Percentiles rank a stretch among this genome's conserved stretches.
These are phyloP conservation scores for Cutaneotrichosporon cyanovorans DNA, from an alignment of 1,284 basidiomycete species.

Conservation along the genomic window DNA sequence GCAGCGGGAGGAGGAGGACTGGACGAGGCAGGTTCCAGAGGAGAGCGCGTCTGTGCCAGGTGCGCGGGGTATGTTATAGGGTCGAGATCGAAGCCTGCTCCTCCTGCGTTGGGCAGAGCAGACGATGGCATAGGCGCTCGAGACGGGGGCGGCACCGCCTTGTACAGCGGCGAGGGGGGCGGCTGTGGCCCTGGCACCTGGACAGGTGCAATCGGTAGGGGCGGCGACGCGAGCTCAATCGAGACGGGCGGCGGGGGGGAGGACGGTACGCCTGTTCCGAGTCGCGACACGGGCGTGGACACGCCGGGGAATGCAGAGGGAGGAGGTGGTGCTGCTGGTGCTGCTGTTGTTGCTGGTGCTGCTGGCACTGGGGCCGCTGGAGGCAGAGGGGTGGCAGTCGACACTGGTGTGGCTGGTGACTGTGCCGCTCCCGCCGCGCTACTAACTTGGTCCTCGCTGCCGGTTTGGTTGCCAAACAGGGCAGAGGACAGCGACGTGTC, in stretches of 20 bases:
- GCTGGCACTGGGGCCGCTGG: constrained; percentile 1
- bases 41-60: constrained; percentile 23
- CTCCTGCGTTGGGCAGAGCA: constrained; percentile 2
- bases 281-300: not conserved
- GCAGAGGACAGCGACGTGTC: constrained; percentile 16
- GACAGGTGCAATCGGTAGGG: constrained; percentile 1
- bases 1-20: not conserved
- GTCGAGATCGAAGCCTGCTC: constrained; percentile 18
- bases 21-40: constrained; percentile 2
- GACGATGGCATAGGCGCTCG: constrained; percentile 4
- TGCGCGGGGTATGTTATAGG: constrained; percentile 26
- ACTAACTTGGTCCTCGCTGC: not conserved
- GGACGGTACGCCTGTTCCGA: no score
- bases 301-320: not conserved
- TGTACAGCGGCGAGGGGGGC: constrained; percentile 5
- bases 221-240: constrained; percentile 2
- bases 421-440: no score
- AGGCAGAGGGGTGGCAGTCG: no score
- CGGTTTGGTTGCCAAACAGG: constrained; percentile 11
- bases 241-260: not conserved
- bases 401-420: no score
- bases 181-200: not conserved
- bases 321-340: not conserved
- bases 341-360: not conserved
- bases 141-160: not conserved